Conservation (phyloP, 805 yeast genomes). For the Candida nitratophila region DNA sequence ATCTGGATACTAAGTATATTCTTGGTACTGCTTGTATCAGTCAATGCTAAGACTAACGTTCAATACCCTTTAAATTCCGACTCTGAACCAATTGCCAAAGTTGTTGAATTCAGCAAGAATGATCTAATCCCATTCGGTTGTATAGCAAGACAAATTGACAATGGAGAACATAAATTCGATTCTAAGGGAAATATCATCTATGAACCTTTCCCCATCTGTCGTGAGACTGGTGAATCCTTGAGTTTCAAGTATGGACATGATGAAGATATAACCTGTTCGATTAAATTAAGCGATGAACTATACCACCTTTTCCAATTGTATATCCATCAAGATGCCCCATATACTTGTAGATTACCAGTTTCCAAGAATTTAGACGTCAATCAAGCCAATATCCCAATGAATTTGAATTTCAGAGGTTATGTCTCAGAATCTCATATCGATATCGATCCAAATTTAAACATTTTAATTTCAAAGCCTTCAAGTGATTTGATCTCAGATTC, state of each 20-base stretch:
- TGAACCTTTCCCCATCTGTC: constrained; percentile 52
- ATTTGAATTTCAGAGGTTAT: constrained; percentile 59
- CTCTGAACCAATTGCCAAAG: constrained; percentile 2
- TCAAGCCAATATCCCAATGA: constrained; percentile 48
- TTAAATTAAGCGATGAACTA: constrained; percentile 53
- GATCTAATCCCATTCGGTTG: constrained; percentile 49
- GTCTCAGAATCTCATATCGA: constrained; percentile 64
- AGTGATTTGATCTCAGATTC: constrained; percentile 3
- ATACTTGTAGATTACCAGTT: constrained; percentile 58
- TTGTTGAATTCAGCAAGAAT: constrained; percentile 18
- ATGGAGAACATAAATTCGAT: constrained; percentile 71
- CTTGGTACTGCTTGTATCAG: too few relatives aligned
- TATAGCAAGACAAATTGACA: constrained; percentile 61
- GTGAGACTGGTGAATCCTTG: constrained; percentile 57
- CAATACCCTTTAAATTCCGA: constrained; percentile 19
- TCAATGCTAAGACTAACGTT: too few relatives aligned
- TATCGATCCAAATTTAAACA: constrained; percentile 50
- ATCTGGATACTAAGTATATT: too few relatives aligned
- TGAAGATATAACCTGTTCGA: constrained; percentile 52
- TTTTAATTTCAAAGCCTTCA: constrained; percentile 31
- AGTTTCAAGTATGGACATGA: constrained; percentile 44
- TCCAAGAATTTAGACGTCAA: constrained; percentile 35
- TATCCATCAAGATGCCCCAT: constrained; percentile 72
- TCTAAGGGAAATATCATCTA: constrained; percentile 52
- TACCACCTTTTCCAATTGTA: constrained; percentile 71